Evolutionary conservation across 75 land plant genomes (phyloP), one percentile per base, ranked within the genome.

Genomic region (Larix kaempferi): DNA sequence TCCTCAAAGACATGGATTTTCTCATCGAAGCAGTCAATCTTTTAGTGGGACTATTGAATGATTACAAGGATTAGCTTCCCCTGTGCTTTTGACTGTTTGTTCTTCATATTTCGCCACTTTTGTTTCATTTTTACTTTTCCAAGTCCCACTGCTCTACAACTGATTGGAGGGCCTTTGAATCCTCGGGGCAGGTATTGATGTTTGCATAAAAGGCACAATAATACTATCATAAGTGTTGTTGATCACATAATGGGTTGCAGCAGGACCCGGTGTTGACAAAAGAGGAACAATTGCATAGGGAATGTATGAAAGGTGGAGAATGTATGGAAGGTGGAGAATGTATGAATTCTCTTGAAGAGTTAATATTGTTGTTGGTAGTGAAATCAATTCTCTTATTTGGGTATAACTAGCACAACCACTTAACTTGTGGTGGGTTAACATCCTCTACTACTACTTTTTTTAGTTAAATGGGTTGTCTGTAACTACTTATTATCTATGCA

Each of bases 221-320:
- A 19, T 66, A n/a, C 19, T 66, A 35, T 35, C 3, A 35, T 35
- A 35, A 35, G 1, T 35, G 71, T 21, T 66, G 44, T 35, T 29
- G 44, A 13, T 33, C n/a, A 16, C 17, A n/a, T 66, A 41, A 21
- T 37, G 33, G 33, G 39, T 41, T 33, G 71, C 71, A 37, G 41
- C 71, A 19, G 71, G 71, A 37, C 41, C 21, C 33, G 71, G 71
- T 17, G 35, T 17, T 16, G 17, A 21, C 6, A 33, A 41, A 66
- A 66, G 41, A 17, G 71, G 71, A 41, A 35, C 37, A 35, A 0
- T 35, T 35, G 71, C 71, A 66, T 66, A 66, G 44, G 71, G n/a
- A n/a, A 66, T 66, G 71, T 37, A 66, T 66, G 33, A 29, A 33
- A 66, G 71, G n/a, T n/a, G n/a, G n/a, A n/a, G n/a, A n/a, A n/a